phyloP scores from a whole-genome alignment of 768 basidiomycete species.

The Lentinula boryana region DNA sequence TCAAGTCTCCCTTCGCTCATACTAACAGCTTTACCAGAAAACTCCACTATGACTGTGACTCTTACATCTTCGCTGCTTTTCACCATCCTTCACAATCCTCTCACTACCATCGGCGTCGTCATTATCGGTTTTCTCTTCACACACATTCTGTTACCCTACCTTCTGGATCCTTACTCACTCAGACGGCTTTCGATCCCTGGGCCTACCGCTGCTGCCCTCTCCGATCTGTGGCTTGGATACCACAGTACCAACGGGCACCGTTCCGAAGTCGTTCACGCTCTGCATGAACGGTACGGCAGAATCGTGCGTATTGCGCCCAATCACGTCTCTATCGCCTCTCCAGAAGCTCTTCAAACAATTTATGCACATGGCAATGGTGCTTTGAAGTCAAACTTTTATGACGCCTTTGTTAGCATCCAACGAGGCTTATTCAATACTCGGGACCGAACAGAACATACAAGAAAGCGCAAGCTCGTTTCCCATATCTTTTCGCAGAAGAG shows the following conservation, averaged over 20 bases:
- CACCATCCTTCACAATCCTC: not conserved
- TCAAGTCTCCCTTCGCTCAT: not conserved
- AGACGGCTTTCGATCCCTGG: conserved; percentile 51
- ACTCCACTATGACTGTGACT: not conserved
- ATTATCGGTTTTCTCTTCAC: not conserved
- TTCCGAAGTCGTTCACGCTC: conserved; percentile 64
- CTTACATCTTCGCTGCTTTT: not conserved
- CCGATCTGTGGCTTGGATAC: conserved; percentile 69
- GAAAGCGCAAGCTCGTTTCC: conserved; percentile 89
- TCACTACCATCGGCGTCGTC: not conserved
- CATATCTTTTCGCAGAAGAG: conserved; percentile 82
- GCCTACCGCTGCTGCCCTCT: conserved; percentile 64
- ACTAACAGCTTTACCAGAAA: not conserved
- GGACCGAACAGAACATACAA: conserved; percentile 69
- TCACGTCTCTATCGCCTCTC: conserved; percentile 72
- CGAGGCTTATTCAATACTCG: conserved; percentile 78
- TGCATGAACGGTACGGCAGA: conserved; percentile 74
- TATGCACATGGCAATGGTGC: conserved; percentile 86
- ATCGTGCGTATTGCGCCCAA: conserved; percentile 72
- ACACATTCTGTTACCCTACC: not conserved
- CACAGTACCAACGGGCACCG: conserved; percentile 65
- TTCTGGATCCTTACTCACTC: not conserved
- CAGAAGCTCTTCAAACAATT: conserved; percentile 66
- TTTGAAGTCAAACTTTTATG: conserved; percentile 74
- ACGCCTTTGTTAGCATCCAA: conserved; percentile 70